Conservation (phyloP, 2,329 filamentous ascomycete species). For the Chaetothyriales sp. region DNA sequence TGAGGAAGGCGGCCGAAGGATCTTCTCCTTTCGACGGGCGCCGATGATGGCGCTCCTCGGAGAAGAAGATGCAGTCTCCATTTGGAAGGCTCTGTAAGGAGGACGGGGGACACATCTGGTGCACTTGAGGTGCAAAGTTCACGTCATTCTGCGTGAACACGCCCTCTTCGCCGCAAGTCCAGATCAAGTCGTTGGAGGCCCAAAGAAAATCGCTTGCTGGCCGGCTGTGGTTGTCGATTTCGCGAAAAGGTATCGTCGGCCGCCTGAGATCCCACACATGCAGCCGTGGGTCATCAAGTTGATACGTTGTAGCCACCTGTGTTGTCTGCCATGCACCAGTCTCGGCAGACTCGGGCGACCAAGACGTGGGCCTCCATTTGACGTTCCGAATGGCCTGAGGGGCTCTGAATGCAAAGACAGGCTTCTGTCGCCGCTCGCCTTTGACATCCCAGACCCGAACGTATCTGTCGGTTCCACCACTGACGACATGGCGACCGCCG, state of each 20-base stretch:
- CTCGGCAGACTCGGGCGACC: conserved; percentile 38
- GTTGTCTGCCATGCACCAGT: conserved; percentile 46
- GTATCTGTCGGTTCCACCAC: conserved; percentile 48
- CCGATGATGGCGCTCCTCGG: conserved; percentile 37
- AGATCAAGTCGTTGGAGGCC: conserved; percentile 51
- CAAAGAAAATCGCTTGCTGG: conserved; percentile 48
- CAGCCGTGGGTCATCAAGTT: conserved; percentile 45
- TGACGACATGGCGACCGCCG: conserved; percentile 50
- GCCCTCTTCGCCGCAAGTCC: conserved; percentile 50
- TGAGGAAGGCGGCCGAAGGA: conserved; percentile 27
- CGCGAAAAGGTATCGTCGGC: conserved; percentile 48
- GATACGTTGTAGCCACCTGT: conserved; percentile 49
- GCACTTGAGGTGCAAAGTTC: conserved; percentile 44
- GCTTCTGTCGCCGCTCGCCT: conserved; percentile 44
- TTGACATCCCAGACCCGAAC: conserved; percentile 54
- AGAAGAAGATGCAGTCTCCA: conserved; percentile 43
- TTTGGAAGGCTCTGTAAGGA: conserved; percentile 44
- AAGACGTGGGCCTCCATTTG: conserved; percentile 48
- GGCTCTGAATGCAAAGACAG: conserved; percentile 43
- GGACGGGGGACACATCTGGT: conserved; percentile 44
- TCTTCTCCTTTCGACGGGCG: conserved; percentile 30
- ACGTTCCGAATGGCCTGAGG: conserved; percentile 50
- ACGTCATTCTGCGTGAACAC: conserved; percentile 51
- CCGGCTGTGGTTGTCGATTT: conserved; percentile 42
- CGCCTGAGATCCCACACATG: conserved; percentile 54